Percentiles rank a stretch among this genome's conserved stretches.
These are phyloP conservation scores for Paramecium octaurelia DNA, from an alignment of 73 alveolate genomes.

Conservation along the genomic window DNA sequence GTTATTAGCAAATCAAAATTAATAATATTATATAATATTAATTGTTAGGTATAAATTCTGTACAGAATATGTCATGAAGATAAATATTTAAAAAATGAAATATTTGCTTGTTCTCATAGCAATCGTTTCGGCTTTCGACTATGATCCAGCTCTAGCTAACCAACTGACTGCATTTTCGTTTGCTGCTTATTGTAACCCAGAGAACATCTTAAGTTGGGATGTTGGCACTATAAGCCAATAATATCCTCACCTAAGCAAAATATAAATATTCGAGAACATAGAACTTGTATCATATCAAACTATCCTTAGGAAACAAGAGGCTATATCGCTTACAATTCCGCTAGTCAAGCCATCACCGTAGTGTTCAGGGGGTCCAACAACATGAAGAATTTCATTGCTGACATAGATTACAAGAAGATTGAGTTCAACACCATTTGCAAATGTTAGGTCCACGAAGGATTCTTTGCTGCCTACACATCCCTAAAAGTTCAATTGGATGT, in stretches of 20 bases:
- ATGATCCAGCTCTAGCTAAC: neutral
- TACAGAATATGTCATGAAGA: neutral
- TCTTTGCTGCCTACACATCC: neutral
- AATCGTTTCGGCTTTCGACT: neutral
- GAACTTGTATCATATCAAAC: neutral
- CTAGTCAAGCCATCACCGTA: neutral
- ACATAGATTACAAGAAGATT: neutral
- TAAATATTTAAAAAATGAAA: neutral
- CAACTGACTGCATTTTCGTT: neutral
- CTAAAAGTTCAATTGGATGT: neutral
- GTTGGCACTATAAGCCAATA: constrained; percentile 20
- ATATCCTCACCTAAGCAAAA: constrained; percentile 12
- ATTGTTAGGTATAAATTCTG: neutral
- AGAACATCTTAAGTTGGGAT: constrained; percentile 24
- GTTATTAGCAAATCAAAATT: neutral
- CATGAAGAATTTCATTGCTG: neutral
- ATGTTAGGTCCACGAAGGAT: constrained; percentile 30
- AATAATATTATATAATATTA: neutral
- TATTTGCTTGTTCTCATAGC: neutral
- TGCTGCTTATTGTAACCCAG: constrained; percentile 46
- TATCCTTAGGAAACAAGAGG: neutral
- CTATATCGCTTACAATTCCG: neutral
- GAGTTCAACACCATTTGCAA: neutral
- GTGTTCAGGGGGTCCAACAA: neutral
- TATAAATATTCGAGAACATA: neutral